Evolutionary conservation across 129 eudicot species (phyloP).

Genomic region (Escallonia herrerae): DNA sequence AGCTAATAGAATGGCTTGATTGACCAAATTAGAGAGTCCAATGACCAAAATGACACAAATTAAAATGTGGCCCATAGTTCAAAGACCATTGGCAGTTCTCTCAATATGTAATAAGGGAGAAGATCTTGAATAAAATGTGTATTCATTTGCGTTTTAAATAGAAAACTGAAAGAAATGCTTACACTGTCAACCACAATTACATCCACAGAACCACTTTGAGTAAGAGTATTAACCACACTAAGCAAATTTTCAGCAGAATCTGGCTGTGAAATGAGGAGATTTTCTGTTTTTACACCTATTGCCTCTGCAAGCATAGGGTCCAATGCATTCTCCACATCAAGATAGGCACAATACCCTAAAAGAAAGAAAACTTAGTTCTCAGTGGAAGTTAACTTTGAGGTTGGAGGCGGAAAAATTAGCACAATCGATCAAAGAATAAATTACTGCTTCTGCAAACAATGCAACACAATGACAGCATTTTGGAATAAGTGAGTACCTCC

Average conservation of each 20-base stretch:
- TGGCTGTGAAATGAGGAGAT: constrained; percentile 86
- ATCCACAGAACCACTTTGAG: constrained; percentile 86
- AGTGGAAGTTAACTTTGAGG: background rate
- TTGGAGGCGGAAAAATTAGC: background rate
- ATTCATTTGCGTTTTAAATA: background rate
- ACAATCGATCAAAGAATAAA: background rate
- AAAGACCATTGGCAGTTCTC: no score
- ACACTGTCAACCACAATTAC: constrained; percentile 96
- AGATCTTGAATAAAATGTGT: no score
- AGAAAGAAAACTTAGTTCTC: constrained; percentile 7
- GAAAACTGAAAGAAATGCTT: constrained; percentile 24
- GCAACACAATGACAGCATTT: background rate
- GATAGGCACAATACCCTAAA: constrained; percentile 87
- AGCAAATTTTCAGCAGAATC: constrained; percentile 93
- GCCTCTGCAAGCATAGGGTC: constrained; percentile 68
- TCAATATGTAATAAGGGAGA: no score
- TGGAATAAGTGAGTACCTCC: constrained; percentile 53
- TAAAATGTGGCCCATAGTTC: no score
- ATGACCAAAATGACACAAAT: no score
- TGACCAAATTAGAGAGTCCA: no score
- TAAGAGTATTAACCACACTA: constrained; percentile 77
- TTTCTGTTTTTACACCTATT: constrained; percentile 69
- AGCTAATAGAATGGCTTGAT: no score
- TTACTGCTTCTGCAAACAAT: background rate
- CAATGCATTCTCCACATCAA: constrained; percentile 91